phyloP scores from a whole-genome alignment of 1,284 basidiomycete genomes.

The Melampsora americana region DNA sequence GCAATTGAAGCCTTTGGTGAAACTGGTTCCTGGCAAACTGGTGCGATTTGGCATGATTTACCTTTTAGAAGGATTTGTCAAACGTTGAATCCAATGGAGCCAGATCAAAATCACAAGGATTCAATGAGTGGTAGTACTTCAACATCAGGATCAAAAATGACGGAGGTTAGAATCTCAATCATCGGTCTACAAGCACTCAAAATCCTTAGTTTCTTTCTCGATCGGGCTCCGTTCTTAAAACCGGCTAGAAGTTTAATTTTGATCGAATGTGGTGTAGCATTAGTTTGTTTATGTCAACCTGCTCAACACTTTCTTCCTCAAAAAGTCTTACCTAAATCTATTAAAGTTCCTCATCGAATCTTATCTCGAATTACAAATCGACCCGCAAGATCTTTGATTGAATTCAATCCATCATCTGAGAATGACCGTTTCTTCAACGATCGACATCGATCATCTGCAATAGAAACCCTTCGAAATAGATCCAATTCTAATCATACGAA shows the following conservation, averaged over 20 bases:
- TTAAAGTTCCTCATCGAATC: slow-evolving; percentile 11
- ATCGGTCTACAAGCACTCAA: slow-evolving; percentile 11
- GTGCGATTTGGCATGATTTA: slow-evolving; percentile 30
- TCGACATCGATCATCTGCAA: not conserved
- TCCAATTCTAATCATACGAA: not conserved
- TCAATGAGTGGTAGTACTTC: not conserved
- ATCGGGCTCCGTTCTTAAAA: slow-evolving; percentile 30
- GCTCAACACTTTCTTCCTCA: slow-evolving; percentile 38
- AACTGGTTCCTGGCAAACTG: not conserved
- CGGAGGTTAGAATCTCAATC: slow-evolving; percentile 8
- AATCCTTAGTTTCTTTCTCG: slow-evolving; percentile 16
- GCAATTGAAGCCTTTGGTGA: slow-evolving; percentile 11
- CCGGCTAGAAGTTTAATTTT: slow-evolving; percentile 25
- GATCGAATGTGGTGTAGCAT: slow-evolving; percentile 12
- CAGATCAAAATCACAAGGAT: not conserved
- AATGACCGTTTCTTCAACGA: not conserved
- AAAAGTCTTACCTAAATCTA: slow-evolving; percentile 22
- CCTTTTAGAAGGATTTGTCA: slow-evolving; percentile 23
- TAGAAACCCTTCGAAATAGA: not conserved
- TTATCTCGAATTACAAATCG: not conserved
- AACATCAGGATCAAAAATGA: not conserved
- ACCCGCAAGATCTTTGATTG: not conserved
- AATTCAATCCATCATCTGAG: not conserved
- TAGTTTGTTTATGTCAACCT: slow-evolving; percentile 27
- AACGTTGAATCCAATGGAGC: not conserved